phyloP scores from a whole-genome alignment of 768 basidiomycete species.

The Suillus subaureus region DNA sequence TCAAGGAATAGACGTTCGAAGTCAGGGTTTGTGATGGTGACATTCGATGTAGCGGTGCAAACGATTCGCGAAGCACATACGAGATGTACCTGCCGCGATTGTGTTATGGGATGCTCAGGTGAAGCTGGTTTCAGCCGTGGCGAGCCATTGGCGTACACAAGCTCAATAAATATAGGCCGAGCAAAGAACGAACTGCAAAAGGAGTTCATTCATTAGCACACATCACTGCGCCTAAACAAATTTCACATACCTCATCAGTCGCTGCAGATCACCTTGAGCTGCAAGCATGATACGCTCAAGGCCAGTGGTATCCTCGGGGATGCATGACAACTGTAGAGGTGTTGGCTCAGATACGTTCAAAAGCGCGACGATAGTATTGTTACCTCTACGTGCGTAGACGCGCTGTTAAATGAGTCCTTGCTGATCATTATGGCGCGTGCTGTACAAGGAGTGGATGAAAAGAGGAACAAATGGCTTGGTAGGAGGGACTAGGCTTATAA shows the following conservation, averaged over 20 bases:
- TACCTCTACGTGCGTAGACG: slow-evolving; percentile 30
- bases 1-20: slow-evolving; percentile 59
- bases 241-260: slow-evolving; percentile 53
- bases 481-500: not conserved
- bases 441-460: not conserved
- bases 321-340: not conserved
- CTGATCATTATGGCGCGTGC: slow-evolving; percentile 21
- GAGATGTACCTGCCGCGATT: slow-evolving; percentile 62
- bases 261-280: slow-evolving; percentile 65
- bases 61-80: slow-evolving; percentile 51
- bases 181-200: slow-evolving; percentile 57
- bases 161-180: slow-evolving; percentile 54
- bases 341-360: slow-evolving; percentile 5
- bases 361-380: not conserved
- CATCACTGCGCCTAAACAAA: not conserved
- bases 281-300: slow-evolving; percentile 63
- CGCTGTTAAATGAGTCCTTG: slow-evolving; percentile 27
- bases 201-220: not conserved
- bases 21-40: slow-evolving; percentile 51
- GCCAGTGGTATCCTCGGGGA: slow-evolving; percentile 38
- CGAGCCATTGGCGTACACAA: slow-evolving; percentile 51
- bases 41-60: slow-evolving; percentile 62
- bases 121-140: slow-evolving; percentile 41
- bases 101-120: slow-evolving; percentile 48
- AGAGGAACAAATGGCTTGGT: not conserved